These are phyloP conservation scores for Malassezia arunalokei DNA, from an alignment of 1,284 basidiomycete species.

Conservation along the genomic window DNA sequence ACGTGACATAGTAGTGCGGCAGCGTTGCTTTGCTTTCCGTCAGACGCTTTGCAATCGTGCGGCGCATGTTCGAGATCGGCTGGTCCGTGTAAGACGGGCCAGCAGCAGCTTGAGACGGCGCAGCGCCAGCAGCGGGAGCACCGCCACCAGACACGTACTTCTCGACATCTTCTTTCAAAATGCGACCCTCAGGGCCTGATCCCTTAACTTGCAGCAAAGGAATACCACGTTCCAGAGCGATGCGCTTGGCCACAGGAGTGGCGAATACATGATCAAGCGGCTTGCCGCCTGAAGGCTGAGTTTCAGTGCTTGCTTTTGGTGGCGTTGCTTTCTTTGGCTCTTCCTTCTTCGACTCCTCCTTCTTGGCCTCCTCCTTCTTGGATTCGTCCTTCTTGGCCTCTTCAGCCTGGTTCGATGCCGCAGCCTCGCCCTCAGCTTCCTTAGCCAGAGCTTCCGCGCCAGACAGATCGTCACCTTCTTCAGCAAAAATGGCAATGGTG, in stretches of 20 bases:
- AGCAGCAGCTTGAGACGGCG: constrained; percentile 18
- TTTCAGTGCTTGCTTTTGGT: constrained; percentile 36
- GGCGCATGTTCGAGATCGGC: constrained; percentile 89
- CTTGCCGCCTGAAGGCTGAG: neutral
- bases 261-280: constrained; percentile 60
- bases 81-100: constrained; percentile 69
- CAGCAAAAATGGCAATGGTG: constrained; percentile 76
- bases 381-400: constrained; percentile 23
- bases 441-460: constrained; percentile 66
- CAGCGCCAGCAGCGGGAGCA: constrained; percentile 16
- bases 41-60: constrained; percentile 77
- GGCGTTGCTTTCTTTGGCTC: constrained; percentile 33
- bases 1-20: constrained; percentile 95
- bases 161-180: constrained; percentile 86
- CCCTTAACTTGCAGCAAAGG: constrained; percentile 85
- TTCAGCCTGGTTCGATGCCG: constrained; percentile 41
- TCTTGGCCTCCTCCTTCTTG: constrained; percentile 20
- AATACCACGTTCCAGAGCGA: constrained; percentile 87
- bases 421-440: constrained; percentile 47
- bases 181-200: constrained; percentile 82
- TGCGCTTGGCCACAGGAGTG: constrained; percentile 85
- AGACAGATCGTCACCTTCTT: constrained; percentile 85
- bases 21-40: constrained; percentile 82
- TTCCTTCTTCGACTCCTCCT: constrained; percentile 30
- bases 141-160: constrained; percentile 52